Evolutionary conservation across 805 yeast species (phyloP).

Genomic region (Starmerella geochares): DNA sequence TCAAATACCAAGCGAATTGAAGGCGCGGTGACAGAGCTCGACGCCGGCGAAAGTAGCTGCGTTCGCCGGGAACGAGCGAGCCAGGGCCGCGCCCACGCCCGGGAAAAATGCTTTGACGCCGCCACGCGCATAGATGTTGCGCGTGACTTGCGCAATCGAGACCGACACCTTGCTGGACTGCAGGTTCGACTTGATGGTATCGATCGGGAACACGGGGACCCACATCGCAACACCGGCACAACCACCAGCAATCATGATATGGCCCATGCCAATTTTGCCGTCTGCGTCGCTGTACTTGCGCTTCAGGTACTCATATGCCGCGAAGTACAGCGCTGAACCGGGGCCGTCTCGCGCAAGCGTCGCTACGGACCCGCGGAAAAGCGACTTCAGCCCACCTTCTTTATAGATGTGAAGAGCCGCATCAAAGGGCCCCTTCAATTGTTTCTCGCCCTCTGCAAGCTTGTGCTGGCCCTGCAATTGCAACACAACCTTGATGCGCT

Average conservation of each 20-base stretch:
- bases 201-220: slow-evolving; percentile 91
- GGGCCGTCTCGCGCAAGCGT: slow-evolving; percentile 96
- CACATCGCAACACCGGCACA: slow-evolving; percentile 96
- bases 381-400: slow-evolving; percentile 73
- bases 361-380: slow-evolving; percentile 84
- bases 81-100: slow-evolving; percentile 90
- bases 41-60: slow-evolving; percentile 98
- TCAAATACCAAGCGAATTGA: slow-evolving; percentile 23
- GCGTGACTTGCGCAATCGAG: slow-evolving; percentile 56
- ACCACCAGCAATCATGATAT: slow-evolving; percentile 86
- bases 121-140: slow-evolving; percentile 57
- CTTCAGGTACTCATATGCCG: slow-evolving; percentile 81
- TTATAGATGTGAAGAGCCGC: slow-evolving; percentile 59
- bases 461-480: slow-evolving; percentile 56
- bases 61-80: slow-evolving; percentile 94
- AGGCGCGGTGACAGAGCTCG: slow-evolving; percentile 51
- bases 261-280: slow-evolving; percentile 49
- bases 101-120: slow-evolving; percentile 93
- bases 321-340: slow-evolving; percentile 90
- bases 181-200: slow-evolving; percentile 79
- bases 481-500: slow-evolving; percentile 85
- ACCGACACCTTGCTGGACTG: slow-evolving; percentile 48
- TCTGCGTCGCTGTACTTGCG: slow-evolving; percentile 37
- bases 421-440: slow-evolving; percentile 37
- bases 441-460: slow-evolving; percentile 31